Base-by-base conservation (phyloP, 1,139 yeast species). In the Saccharomyces hybrid region DNA sequence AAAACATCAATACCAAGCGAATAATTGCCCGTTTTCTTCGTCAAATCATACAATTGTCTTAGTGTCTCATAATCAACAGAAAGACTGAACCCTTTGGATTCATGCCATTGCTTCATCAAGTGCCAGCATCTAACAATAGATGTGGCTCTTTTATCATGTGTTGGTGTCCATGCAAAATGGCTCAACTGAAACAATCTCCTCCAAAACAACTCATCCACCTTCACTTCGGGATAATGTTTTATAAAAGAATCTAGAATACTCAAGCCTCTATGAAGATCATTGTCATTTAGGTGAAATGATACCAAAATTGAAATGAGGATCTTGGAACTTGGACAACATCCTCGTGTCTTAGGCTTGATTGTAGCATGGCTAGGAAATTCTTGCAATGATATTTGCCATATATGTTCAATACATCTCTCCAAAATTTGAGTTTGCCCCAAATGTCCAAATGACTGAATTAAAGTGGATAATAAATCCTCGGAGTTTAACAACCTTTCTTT, bases 361-460 rank as follows among this genome's bases (percentile, higher is more conserved):
- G 42, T 11, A 3, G 6, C 42, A 16, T 8, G 42, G 23, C 42
- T 16, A 8, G 42, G 42, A 38, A 38, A 16, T 14, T 19, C 23
- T 11, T 49, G 16, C 32, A 27, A 8, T 16, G 34, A 11, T 6
- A 62, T 48, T 1, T 59, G 62, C 68, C 69, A 67, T n/a, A 54
- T 54, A 5, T 52, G 48, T 19, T 50, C 32, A 3, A 66, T 54
- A 49, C 55, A 59, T 19, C 57, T 47, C 16, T 65, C 61, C 32
- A 65, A 51, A 5, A 59, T 31, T 7, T 54, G 53, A 2, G 57
- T 49, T 32, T 62, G 62, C 2, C 60, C 61, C 55, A 58, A 51
- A 32, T 57, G 60, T 6, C 67, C 64, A 42, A 68, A 54, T 2
- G 68, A 60, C 47, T 62, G 59, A 14, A 67, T 58, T 8, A 68